Percentiles rank a stretch among this genome's conserved stretches.
Evolutionary conservation across 2,329 filamentous ascomycete genomes (phyloP).

Genomic region (Fusarium transvaalense): DNA sequence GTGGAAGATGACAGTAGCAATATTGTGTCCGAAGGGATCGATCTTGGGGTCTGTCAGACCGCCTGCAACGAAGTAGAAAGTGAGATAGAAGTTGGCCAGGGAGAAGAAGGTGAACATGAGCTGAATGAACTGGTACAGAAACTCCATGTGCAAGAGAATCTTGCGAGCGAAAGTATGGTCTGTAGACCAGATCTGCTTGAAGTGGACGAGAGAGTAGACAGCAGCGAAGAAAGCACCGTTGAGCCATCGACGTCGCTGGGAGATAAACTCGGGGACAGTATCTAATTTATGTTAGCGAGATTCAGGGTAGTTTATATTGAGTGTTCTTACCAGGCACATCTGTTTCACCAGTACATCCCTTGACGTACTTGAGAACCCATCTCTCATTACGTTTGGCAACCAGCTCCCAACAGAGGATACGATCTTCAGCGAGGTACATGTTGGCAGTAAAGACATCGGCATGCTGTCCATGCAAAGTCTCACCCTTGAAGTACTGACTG

Average conservation of each 20-base stretch:
- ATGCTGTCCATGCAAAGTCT: constrained; percentile 94
- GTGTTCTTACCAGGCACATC: constrained; percentile 86
- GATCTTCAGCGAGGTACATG: constrained; percentile 92
- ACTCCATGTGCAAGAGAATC: constrained; percentile 92
- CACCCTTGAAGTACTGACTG: constrained; percentile 99
- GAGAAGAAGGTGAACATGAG: constrained; percentile 98
- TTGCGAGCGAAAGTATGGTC: constrained; percentile 93
- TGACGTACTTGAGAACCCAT: constrained; percentile 99
- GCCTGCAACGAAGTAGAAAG: constrained; percentile 97
- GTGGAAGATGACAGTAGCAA: constrained; percentile 87
- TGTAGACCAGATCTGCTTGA: constrained; percentile 90
- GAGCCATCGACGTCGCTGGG: constrained; percentile 94
- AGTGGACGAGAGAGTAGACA: constrained; percentile 96
- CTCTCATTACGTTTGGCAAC: constrained; percentile 94
- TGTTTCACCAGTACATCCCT: constrained; percentile 95
- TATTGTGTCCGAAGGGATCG: constrained; percentile 91
- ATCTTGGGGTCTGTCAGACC: constrained; percentile 82
- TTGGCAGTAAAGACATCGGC: constrained; percentile 98
- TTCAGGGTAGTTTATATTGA: not conserved
- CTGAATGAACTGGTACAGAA: constrained; percentile 93
- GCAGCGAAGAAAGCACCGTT: constrained; percentile 99
- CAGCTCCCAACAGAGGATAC: constrained; percentile 92
- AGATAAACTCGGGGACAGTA: constrained; percentile 94
- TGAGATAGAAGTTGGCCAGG: constrained; percentile 98
- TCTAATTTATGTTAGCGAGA: constrained; percentile 66